Base-by-base conservation (phyloP, 148 eudicot genomes). In the Arctostaphylos glauca region DNA sequence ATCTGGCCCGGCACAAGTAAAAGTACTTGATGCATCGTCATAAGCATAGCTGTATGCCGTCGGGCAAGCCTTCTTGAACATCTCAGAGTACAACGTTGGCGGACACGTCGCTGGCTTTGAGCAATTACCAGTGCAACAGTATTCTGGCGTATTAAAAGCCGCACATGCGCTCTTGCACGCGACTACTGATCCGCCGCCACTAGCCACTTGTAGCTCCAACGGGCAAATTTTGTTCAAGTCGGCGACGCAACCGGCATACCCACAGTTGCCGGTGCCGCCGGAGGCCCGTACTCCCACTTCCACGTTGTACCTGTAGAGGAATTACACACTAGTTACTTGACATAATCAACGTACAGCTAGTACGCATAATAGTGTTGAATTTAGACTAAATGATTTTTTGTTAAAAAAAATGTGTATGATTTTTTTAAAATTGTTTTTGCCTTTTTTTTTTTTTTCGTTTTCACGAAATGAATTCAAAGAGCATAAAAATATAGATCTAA, bases 11-110 rank as follows among this genome's bases (percentile, higher is more conserved):
- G 92, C 81, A 80, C 98, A 95, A 16, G 98, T 93, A 79, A 88
- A 92, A 0, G 94, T 95, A 73, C 98, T 95, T 3, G 97, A 82
- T 5, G 86, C 88, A 83, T 95, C 98, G 62, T 95, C 98, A 14
- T 92, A 95, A 0, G 98, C 97, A 31, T 95, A 95, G 80, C 95
- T 93, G 59, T 93, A 93, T 1, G 98, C 95, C 4, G 88, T 72
- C 0, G 97, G 97, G 76, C 98, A 95, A 50, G 97, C 98, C 38
- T 25, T 82, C 90, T 95, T 95, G 79, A 95, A 95, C 81, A 90
- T 81, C 85, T 80, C 59, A 23, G 98, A 93, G 85, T 90, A 93
- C 2, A 48, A 44, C 47, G 93, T 89, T 58, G 98, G 90, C 54
- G 90, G 23, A 82, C 98, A 95, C 0, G 91, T 95, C 41, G 46